Conservation (phyloP, 1,139 yeast genomes). For the Saccharomyces hybrid region DNA sequence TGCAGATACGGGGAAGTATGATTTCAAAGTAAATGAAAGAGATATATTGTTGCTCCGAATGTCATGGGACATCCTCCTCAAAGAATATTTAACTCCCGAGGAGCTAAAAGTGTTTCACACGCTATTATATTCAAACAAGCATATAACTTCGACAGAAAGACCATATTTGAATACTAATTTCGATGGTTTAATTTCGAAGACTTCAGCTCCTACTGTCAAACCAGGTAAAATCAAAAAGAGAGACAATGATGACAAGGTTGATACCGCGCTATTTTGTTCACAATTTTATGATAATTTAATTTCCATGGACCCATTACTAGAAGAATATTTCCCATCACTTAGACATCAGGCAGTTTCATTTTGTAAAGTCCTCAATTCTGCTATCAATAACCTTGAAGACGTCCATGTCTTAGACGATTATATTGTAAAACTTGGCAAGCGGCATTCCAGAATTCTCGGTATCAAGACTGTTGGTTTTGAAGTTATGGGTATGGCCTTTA, state of each 20-base stretch:
- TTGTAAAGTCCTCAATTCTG: slow-evolving; percentile 70
- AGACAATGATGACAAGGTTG: background rate
- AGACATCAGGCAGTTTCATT: slow-evolving; percentile 69
- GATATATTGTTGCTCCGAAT: slow-evolving; percentile 36
- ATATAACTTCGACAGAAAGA: background rate
- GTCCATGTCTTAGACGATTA: slow-evolving; percentile 49
- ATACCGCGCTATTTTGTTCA: slow-evolving; percentile 11
- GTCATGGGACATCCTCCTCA: slow-evolving; percentile 36
- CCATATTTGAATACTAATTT: background rate
- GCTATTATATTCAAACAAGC: background rate
- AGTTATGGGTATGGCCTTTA: slow-evolving; percentile 70
- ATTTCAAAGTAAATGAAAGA: slow-evolving; percentile 28
- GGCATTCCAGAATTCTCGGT: slow-evolving; percentile 69
- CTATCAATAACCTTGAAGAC: slow-evolving; percentile 42
- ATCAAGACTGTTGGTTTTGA: slow-evolving; percentile 69
- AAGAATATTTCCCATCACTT: slow-evolving; percentile 55
- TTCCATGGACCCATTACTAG: slow-evolving; percentile 46
- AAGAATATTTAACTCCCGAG: slow-evolving; percentile 23
- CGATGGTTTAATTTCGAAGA: background rate
- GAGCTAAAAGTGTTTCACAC: slow-evolving; percentile 1
- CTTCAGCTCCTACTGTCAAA: background rate
- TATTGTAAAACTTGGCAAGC: slow-evolving; percentile 57
- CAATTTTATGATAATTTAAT: slow-evolving; percentile 46
- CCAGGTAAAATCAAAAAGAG: background rate
- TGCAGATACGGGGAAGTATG: background rate